Percentiles rank a stretch among this genome's conserved stretches.
Conservation (phyloP, 768 basidiomycete genomes). For the Boletus bicolor region DNA sequence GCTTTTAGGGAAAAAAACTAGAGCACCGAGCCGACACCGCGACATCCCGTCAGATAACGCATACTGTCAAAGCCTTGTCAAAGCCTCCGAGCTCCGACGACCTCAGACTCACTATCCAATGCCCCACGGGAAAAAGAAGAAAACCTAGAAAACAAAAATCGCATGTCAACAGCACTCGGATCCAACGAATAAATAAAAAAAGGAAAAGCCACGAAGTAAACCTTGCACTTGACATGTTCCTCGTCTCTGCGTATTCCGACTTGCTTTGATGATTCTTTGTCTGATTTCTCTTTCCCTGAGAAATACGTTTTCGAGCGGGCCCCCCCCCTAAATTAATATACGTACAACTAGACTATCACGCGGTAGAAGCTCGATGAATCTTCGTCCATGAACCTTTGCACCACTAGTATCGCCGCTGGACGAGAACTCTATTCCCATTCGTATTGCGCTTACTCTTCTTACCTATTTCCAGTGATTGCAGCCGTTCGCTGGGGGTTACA, state of each 20-base stretch:
- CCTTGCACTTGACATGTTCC: not conserved
- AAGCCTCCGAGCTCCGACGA: not conserved
- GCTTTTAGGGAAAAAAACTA: not conserved
- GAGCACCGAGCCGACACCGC: not conserved
- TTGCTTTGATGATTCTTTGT: not conserved
- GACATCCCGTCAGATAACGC: conserved; percentile 6
- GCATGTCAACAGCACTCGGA: not conserved
- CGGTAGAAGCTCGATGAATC: conserved; percentile 8
- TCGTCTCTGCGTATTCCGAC: not conserved
- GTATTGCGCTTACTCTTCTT: not conserved
- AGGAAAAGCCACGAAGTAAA: not conserved
- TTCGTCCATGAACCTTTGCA: not conserved
- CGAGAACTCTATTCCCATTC: conserved; percentile 10
- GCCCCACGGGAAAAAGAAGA: not conserved
- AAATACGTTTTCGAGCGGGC: not conserved
- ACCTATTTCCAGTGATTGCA: conserved; percentile 15
- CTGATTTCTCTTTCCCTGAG: not conserved
- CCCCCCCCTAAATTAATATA: not conserved
- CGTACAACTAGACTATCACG: conserved; percentile 13
- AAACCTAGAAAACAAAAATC: not conserved
- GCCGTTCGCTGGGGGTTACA: not conserved
- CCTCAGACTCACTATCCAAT: not conserved
- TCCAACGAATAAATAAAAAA: not conserved
- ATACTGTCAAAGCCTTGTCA: not conserved
- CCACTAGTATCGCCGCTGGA: conserved; percentile 11